These are phyloP conservation scores for Metarhizium album DNA, from an alignment of 2,329 filamentous ascomycete genomes.

Conservation along the genomic window DNA sequence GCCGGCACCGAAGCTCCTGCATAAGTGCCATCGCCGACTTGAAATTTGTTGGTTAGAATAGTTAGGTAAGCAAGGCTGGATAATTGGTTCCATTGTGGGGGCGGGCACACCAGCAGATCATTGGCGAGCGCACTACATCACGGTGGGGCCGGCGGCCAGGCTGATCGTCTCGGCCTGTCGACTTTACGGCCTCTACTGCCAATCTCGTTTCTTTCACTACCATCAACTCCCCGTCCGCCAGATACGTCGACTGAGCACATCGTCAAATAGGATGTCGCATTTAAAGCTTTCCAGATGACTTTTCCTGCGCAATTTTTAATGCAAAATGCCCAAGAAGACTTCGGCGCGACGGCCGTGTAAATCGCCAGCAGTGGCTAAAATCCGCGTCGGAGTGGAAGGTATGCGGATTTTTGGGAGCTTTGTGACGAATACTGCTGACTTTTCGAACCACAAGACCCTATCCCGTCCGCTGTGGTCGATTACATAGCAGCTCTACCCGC, in stretches of 20 bases:
- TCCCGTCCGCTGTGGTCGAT: constrained; percentile 15
- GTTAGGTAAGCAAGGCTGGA: constrained; percentile 24
- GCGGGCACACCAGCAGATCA: background rate
- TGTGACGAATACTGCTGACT: background rate
- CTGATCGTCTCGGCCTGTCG: constrained; percentile 7
- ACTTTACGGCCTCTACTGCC: background rate
- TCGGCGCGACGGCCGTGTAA: background rate
- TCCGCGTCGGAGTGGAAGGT: constrained; percentile 17
- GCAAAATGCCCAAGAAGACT: constrained; percentile 5
- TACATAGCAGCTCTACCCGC: constrained; percentile 13
- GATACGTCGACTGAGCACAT: background rate
- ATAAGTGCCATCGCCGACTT: constrained; percentile 1
- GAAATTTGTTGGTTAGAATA: constrained; percentile 18
- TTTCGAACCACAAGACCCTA: constrained; percentile 10
- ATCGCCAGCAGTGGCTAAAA: background rate
- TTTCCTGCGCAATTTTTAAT: background rate
- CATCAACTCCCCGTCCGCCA: background rate
- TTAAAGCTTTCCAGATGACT: background rate
- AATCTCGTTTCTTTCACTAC: background rate
- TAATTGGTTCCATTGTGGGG: constrained; percentile 6
- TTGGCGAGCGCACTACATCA: background rate
- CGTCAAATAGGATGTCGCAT: background rate
- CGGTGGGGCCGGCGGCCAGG: constrained; percentile 11
- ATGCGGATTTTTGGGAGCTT: constrained; percentile 4
- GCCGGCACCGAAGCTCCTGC: constrained; percentile 7